Evolutionary conservation across 306 rosid species (phyloP), one percentile per base, ranked within the genome.

Genomic region (Parietaria judaica): DNA sequence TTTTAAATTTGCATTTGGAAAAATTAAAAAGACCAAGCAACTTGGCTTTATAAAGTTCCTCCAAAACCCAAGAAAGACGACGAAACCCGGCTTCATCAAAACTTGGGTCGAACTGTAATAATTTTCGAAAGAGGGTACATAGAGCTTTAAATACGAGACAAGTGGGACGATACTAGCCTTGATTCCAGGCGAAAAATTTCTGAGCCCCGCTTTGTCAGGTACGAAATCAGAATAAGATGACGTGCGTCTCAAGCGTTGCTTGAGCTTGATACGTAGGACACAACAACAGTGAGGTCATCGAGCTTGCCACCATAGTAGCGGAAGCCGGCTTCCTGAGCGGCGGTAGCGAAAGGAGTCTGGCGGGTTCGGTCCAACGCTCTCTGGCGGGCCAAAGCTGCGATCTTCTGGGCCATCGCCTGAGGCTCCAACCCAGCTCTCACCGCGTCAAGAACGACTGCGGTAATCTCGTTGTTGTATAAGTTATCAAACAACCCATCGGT

Each of bases 401-500:
- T 92, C 73, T 83, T 88, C 74, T 88, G 88, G 14, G 99, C 94
- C 36, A 90, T 83, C 61, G 54, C 77, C 63, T 73, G 84, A 7
- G 99, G 90, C 73, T 72, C 97, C 65, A 76, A 61, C 58, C 86
- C 83, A 36, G 88, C 77, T 72, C 88, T 77, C 61, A 71, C 63
- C 6, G 87, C 86, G 46, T 83, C 67, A 31, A 79, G 80, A 52
- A 88, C 97, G 66, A 84, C 70, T 15, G 81, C 78, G 39, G 77
- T 74, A 17, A 94, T 61, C 76, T 86, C 97, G 53, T 71, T 81
- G 23, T 75, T 66, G 75, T 82, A 84, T 76, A 94, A 73, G 63
- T 88, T 88, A 88, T 94, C 95, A 63, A 88, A 88, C 69, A 94
- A 78, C 12, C 97, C 99, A 71, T 88, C 99, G 3, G 94, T 86